phyloP scores from a whole-genome alignment of 2,329 filamentous ascomycete species.

The Colletotrichum cordylinicola region DNA sequence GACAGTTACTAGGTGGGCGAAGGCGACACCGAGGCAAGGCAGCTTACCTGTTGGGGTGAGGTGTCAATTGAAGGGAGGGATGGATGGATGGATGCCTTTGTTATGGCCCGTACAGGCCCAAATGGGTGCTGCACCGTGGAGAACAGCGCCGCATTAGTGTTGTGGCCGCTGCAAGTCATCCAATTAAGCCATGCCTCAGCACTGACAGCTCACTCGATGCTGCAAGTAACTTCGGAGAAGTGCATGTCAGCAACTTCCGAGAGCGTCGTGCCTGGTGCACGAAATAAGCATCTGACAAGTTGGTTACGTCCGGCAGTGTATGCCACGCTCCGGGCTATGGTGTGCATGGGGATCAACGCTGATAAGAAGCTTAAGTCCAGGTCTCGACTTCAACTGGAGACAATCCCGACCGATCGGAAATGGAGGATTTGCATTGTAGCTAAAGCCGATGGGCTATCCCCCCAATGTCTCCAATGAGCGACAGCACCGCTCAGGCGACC shows the following conservation, averaged over 20 bases:
- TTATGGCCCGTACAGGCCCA: neutral
- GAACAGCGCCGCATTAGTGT: conserved; percentile 8
- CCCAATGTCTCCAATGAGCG: neutral
- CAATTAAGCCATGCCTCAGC: conserved; percentile 5
- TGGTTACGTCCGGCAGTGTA: neutral
- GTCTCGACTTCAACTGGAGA: neutral
- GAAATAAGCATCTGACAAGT: neutral
- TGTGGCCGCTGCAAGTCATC: conserved; percentile 14
- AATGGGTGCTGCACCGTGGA: neutral
- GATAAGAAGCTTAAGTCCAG: neutral
- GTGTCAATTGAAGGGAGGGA: conserved; percentile 8
- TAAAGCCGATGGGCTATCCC: conserved; percentile 3
- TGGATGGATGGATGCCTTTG: neutral
- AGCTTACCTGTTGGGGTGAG: neutral
- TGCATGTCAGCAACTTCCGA: neutral
- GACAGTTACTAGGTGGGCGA: neutral
- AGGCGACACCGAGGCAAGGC: neutral
- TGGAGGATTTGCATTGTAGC: neutral
- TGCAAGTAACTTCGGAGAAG: neutral
- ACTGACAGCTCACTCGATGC: conserved; percentile 4
- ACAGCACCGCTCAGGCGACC: neutral
- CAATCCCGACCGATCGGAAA: conserved; percentile 13
- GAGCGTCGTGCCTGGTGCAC: neutral
- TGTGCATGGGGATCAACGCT: neutral
- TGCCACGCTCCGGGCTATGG: neutral